These are phyloP conservation scores for Cucurbitaria berberidis DNA, from an alignment of 2,329 filamentous ascomycete species.

Conservation along the genomic window DNA sequence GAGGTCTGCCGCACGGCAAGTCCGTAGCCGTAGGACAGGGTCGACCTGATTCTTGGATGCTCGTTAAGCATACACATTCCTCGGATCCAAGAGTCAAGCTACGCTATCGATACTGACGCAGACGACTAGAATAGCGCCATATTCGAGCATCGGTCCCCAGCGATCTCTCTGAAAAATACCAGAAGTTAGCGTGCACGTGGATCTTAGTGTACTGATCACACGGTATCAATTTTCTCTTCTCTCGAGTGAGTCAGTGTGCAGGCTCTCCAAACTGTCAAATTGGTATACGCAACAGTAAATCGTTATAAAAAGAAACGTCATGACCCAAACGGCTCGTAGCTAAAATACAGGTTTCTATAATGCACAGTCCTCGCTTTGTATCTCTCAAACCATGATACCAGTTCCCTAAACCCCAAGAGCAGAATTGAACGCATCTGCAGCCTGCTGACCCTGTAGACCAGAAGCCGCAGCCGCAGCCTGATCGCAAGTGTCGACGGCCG, in stretches of 20 bases:
- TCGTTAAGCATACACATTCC: background rate
- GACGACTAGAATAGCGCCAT: background rate
- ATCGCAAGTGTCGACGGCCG: conserved; percentile 31
- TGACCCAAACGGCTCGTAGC: background rate
- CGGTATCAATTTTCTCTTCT: background rate
- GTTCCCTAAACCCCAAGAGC: conserved; percentile 30
- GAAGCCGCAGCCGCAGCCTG: conserved; percentile 26
- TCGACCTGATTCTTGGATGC: background rate
- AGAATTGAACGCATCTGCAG: conserved; percentile 39
- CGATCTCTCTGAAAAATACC: too few relatives aligned
- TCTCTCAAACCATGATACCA: background rate
- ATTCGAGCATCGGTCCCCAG: background rate
- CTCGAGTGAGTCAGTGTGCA: background rate
- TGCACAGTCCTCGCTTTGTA: background rate
- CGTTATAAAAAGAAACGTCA: background rate
- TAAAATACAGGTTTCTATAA: background rate
- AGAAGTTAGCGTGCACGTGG: too few relatives aligned
- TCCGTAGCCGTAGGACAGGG: background rate
- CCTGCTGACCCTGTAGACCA: conserved; percentile 28
- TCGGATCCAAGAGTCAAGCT: background rate
- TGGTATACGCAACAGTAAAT: background rate
- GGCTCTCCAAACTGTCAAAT: background rate
- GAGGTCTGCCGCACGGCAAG: background rate
- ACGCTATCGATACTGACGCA: background rate
- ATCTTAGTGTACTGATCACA: background rate